Evolutionary conservation across 495 filamentous ascomycete species (phyloP).

Genomic region (Stereocaulon alpinum): DNA sequence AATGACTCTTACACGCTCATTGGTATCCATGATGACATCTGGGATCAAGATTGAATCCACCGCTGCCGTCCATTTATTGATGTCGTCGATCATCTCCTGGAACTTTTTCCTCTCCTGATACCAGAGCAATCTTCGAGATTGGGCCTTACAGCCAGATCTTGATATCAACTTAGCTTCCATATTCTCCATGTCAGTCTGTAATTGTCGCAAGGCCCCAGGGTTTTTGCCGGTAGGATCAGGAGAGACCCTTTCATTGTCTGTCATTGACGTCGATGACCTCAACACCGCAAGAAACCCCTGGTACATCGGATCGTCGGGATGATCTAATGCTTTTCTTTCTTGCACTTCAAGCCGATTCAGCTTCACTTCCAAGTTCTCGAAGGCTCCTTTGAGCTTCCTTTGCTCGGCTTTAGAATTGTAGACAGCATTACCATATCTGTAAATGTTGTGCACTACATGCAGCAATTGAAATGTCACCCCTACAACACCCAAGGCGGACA

Average conservation of each 20-base stretch:
- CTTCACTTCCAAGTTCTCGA: background rate
- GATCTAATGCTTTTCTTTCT: background rate
- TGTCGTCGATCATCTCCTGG: background rate
- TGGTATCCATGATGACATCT: background rate
- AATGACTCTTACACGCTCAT: background rate
- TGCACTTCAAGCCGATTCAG: background rate
- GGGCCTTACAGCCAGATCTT: background rate
- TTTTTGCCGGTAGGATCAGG: background rate
- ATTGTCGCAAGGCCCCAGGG: background rate
- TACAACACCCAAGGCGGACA: no score
- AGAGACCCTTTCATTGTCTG: background rate
- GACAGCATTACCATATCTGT: background rate
- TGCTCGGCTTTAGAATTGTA: constrained; percentile 5
- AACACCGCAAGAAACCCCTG: background rate
- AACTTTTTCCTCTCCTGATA: background rate
- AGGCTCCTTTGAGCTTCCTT: background rate
- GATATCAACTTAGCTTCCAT: background rate
- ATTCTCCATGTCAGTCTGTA: background rate
- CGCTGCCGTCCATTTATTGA: background rate
- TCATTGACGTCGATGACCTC: background rate
- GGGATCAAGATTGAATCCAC: background rate
- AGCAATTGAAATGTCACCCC: background rate
- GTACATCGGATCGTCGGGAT: background rate
- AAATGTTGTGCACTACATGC: background rate
- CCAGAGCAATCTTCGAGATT: background rate